phyloP scores from a whole-genome alignment of 2,329 filamentous ascomycete genomes.

The Colletotrichum musae region DNA sequence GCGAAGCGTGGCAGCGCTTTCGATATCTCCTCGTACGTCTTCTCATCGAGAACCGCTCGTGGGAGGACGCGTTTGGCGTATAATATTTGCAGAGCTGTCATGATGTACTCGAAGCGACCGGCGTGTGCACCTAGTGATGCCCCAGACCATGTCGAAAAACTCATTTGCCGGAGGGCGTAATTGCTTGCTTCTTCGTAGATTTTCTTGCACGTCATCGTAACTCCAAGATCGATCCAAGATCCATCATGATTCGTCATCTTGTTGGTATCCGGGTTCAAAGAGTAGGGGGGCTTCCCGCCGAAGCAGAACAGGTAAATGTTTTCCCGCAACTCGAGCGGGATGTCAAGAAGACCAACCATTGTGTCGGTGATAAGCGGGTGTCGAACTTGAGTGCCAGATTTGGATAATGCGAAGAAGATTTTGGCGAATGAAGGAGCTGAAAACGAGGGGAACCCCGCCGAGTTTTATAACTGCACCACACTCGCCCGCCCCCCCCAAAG shows the following conservation, averaged over 20 bases:
- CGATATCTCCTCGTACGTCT: neutral
- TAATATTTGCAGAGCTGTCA: neutral
- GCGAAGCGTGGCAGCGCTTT: neutral
- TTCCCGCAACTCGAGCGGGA: too few species aligned
- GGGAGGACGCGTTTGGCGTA: neutral
- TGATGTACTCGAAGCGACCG: neutral
- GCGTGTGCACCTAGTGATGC: neutral
- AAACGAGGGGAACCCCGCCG: too few species aligned
- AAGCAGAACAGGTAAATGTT: too few species aligned
- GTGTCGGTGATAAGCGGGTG: too few species aligned
- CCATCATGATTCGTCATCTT: neutral
- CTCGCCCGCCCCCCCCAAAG: too few species aligned
- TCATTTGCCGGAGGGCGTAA: neutral
- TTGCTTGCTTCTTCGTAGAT: neutral
- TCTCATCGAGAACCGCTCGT: neutral
- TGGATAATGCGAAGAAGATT: too few species aligned
- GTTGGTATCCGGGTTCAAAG: neutral
- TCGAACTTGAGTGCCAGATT: too few species aligned
- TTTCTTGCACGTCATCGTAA: neutral
- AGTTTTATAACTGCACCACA: too few species aligned
- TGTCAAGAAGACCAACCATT: too few species aligned
- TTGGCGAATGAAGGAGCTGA: too few species aligned
- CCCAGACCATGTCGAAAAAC: neutral
- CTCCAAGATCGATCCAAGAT: neutral
- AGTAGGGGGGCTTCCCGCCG: too few species aligned